Base-by-base conservation (phyloP, 1,284 basidiomycete genomes). In the Sanghuangporus sanghuang region DNA sequence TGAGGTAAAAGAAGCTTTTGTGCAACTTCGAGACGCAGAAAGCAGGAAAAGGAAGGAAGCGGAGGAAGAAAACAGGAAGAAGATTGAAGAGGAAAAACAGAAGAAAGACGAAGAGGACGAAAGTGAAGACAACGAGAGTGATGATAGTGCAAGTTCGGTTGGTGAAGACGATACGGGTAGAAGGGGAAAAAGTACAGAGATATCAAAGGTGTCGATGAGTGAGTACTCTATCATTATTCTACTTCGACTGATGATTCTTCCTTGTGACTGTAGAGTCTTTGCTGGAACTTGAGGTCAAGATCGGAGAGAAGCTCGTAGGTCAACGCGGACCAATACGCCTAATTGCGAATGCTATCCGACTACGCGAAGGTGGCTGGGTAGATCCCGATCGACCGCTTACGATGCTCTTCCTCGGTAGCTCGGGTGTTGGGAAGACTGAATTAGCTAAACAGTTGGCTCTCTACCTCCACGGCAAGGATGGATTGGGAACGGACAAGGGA, bases 381-480 rank as follows among this genome's bases (percentile, higher is more conserved):
- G 63, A 60, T 38, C 63, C 63, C 16, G 63, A 64, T 49, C 48
- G 63, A 27, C 63, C 63, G 9, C 63, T 64, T 40, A 58, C 59
- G 9, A 59, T 64, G 57, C 63, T 64, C 57, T 64, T 64, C 50
- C 58, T 64, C 32, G 63, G 63, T 11, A 64, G 63, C 63, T 64
- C 63, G 5, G 63, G 63, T 35, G 63, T 64, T n/a, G 63, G 63
- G 6, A 64, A 64, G 32, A 64, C 63, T 14, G 63, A 64, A 42
- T 50, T 64, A n/a, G 63, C 63, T 9, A 64, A 64, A 40, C 63
- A 64, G 40, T 21, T 64, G 12, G 52, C 63, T 1, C 46, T 59
- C 12, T 52, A 54, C 48, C 14, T 64, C 8, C 49, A 64, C 36
- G 63, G 63, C 11, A 55, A 56, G 48, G 40, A 58, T 3, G 49